Evolutionary conservation across 139 green algal species (phyloP).

Genomic region (Micromonas pusilla): DNA sequence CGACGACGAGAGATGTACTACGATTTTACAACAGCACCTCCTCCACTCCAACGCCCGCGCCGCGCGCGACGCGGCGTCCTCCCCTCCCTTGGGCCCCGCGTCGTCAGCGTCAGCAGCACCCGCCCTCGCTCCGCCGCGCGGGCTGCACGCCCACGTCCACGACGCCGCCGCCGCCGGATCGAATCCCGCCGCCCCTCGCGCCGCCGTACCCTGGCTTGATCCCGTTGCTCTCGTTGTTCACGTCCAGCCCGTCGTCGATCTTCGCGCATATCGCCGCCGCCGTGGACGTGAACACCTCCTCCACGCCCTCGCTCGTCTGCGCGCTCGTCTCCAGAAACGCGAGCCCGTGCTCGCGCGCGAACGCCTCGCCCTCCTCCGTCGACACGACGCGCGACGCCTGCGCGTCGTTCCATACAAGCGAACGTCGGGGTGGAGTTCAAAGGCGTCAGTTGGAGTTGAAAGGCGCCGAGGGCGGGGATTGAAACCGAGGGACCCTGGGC

Average conservation of each 20-base stretch:
- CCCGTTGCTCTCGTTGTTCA: conserved; percentile 91
- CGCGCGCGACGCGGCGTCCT: too few species aligned
- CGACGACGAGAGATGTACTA: too few species aligned
- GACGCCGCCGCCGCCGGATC: conserved; percentile 38
- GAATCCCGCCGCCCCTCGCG: too few species aligned
- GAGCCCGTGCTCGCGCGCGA: conserved; percentile 96
- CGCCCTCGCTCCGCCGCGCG: neutral
- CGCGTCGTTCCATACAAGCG: conserved; percentile 76
- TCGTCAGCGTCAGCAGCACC: too few species aligned
- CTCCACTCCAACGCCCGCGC: too few species aligned
- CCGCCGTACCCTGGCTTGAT: conserved; percentile 95
- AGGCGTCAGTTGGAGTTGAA: too few species aligned
- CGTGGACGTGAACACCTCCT: conserved; percentile 99
- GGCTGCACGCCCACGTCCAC: neutral
- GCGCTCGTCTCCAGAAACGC: conserved; percentile 98
- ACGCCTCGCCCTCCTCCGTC: conserved; percentile 96
- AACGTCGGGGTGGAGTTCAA: too few species aligned
- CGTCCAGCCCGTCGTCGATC: conserved; percentile 93
- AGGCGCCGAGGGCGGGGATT: too few species aligned
- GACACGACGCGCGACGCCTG: conserved; percentile 74
- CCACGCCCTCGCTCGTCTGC: conserved; percentile 96
- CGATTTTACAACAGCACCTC: too few species aligned
- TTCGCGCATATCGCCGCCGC: conserved; percentile 95
- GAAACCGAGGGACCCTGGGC: too few species aligned
- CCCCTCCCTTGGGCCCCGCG: too few species aligned